Conservation (phyloP, 2,329 filamentous ascomycete genomes). For the Periconia digitata region DNA sequence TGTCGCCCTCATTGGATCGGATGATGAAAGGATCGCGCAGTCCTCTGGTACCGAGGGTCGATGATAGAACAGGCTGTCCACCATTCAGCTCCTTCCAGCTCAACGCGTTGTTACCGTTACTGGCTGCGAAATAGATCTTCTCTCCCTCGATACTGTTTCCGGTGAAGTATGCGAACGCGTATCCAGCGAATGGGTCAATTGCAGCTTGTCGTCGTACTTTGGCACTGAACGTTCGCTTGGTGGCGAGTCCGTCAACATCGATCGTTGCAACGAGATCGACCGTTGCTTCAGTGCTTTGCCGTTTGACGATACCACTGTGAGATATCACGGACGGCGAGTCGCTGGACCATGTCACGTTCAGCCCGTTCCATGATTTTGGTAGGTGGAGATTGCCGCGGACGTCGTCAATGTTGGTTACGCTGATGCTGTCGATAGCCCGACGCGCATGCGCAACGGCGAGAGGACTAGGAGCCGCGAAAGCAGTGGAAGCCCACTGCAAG, state of each 20-base stretch:
- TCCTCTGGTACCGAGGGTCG: conserved; percentile 52
- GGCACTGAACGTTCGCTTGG: conserved; percentile 37
- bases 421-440: conserved; percentile 12
- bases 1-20: conserved; percentile 53
- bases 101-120: conserved; percentile 56
- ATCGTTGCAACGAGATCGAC: conserved; percentile 45
- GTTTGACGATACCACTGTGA: conserved; percentile 40
- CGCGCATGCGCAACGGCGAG: not conserved
- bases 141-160: conserved; percentile 50
- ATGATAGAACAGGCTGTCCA: conserved; percentile 51
- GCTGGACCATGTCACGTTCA: conserved; percentile 42
- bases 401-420: conserved; percentile 38
- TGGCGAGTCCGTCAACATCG: conserved; percentile 14
- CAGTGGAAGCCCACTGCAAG: not conserved
- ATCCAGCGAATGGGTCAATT: conserved; percentile 46
- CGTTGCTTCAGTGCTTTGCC: conserved; percentile 27
- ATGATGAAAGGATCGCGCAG: conserved; percentile 58
- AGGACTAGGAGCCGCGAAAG: not conserved
- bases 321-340: conserved; percentile 39
- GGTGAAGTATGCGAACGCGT: conserved; percentile 58
- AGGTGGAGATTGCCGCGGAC: conserved; percentile 45
- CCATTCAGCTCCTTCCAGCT: conserved; percentile 55
- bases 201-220: conserved; percentile 38
- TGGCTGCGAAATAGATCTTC: conserved; percentile 57
- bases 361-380: conserved; percentile 32